Evolutionary conservation across 306 rosid genomes (phyloP).

Genomic region (Vigna trinervia): DNA sequence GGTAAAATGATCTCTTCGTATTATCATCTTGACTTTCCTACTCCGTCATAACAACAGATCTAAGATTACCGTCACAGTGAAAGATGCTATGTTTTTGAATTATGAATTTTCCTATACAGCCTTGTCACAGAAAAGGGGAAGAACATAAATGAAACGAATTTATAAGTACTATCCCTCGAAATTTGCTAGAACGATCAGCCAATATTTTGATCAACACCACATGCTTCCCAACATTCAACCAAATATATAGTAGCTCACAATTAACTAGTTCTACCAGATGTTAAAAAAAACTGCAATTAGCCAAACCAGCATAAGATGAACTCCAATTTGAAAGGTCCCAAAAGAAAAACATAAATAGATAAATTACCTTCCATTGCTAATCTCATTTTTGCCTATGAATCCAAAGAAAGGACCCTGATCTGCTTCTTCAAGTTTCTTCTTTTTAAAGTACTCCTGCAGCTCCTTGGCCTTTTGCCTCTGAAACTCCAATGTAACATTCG

Average conservation of each 20-base stretch:
- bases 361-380: slow-evolving; percentile 84
- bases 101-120: not conserved
- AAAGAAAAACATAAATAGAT: too few species aligned
- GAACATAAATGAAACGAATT: slow-evolving; percentile 3
- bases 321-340: not conserved
- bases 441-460: slow-evolving; percentile 86
- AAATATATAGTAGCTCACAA: slow-evolving; percentile 27
- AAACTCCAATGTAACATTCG: slow-evolving; percentile 76
- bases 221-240: not conserved
- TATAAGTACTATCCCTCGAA: not conserved
- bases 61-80: slow-evolving; percentile 14
- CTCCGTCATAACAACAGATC: slow-evolving; percentile 19
- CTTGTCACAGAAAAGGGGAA: not conserved
- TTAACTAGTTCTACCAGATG: slow-evolving; percentile 6
- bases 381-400: slow-evolving; percentile 86
- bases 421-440: slow-evolving; percentile 89
- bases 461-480: slow-evolving; percentile 99
- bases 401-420: slow-evolving; percentile 86
- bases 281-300: not conserved
- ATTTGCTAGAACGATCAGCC: slow-evolving; percentile 24
- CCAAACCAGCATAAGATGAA: slow-evolving; percentile 30
- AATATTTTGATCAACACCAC: slow-evolving; percentile 32
- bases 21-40: slow-evolving; percentile 17
- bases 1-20: not conserved
- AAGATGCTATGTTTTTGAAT: not conserved